These are phyloP conservation scores for Lathyrus sativus DNA, from an alignment of 306 rosid genomes.

Conservation along the genomic window DNA sequence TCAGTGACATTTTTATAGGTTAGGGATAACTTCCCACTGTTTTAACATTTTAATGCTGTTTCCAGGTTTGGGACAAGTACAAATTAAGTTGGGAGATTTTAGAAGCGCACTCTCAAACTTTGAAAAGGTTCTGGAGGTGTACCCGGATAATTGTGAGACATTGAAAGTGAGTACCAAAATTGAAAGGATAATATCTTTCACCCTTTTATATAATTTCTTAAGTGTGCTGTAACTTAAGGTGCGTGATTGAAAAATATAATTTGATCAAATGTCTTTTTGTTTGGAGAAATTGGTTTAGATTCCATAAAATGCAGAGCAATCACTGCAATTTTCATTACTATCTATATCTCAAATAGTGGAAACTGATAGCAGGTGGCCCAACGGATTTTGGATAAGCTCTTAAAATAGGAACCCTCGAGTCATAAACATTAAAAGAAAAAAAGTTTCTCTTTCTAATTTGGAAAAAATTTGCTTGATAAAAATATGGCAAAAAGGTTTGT, in stretches of 20 bases:
- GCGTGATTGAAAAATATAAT: slow-evolving; percentile 26
- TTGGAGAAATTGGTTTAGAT: slow-evolving; percentile 25
- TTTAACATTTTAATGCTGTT: slow-evolving; percentile 37
- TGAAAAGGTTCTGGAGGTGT: slow-evolving; percentile 89
- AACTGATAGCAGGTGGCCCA: too few species aligned
- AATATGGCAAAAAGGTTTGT: too few species aligned
- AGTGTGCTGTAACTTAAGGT: slow-evolving; percentile 29
- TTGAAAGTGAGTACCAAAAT: slow-evolving; percentile 70
- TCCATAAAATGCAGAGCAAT: slow-evolving; percentile 26
- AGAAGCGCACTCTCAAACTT: slow-evolving; percentile 88
- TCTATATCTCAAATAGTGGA: neutral
- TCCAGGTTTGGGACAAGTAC: slow-evolving; percentile 96
- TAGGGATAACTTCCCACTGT: slow-evolving; percentile 28
- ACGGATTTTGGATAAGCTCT: too few species aligned
- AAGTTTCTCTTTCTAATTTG: too few species aligned
- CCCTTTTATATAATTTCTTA: slow-evolving; percentile 19
- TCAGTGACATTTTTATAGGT: slow-evolving; percentile 23
- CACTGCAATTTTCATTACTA: slow-evolving; percentile 6
- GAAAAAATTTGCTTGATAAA: too few species aligned
- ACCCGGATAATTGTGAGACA: slow-evolving; percentile 91
- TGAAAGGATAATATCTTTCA: slow-evolving; percentile 13
- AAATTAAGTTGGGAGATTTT: slow-evolving; percentile 91
- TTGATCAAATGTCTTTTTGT: slow-evolving; percentile 21
- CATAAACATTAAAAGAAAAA: too few species aligned
- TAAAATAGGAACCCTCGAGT: too few species aligned